These are phyloP conservation scores for Carex arenaria DNA, from an alignment of 202 grass and related monocot genomes.

Conservation along the genomic window DNA sequence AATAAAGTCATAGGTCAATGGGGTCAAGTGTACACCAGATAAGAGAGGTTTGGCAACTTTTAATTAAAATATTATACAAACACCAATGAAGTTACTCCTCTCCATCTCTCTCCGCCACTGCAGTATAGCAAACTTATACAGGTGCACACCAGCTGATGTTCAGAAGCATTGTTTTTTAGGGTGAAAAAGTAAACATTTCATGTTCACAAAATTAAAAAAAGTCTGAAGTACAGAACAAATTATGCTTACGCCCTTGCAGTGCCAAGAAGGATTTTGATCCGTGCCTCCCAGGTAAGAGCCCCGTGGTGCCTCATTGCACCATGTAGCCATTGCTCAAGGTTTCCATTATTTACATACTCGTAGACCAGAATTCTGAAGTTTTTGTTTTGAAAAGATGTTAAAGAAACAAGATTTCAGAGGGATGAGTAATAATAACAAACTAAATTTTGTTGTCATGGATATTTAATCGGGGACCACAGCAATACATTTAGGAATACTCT, in stretches of 20 bases:
- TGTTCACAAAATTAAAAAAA: neutral
- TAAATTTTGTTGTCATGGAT: neutral
- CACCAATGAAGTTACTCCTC: neutral
- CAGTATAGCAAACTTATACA: neutral
- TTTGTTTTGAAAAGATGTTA: neutral
- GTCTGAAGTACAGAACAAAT: neutral
- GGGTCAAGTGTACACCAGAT: neutral
- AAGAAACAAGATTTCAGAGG: neutral
- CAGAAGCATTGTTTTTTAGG: neutral
- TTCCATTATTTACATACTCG: constrained; percentile 93
- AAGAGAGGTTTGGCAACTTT: neutral
- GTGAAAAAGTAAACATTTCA: neutral
- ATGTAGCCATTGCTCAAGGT: constrained; percentile 97
- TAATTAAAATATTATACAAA: neutral
- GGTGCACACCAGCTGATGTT: neutral
- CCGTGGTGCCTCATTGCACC: constrained; percentile 73
- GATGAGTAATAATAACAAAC: neutral
- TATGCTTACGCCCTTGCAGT: constrained; percentile 94
- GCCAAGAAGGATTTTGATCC: constrained; percentile 88
- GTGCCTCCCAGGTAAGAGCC: constrained; percentile 89
- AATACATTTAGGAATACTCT: neutral
- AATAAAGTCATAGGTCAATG: neutral
- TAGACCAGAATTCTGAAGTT: constrained; percentile 83
- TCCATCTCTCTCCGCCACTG: neutral
- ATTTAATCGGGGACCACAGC: neutral